These are phyloP conservation scores for Eustoma russellianum DNA, from an alignment of 257 asterid genomes.

Conservation along the genomic window DNA sequence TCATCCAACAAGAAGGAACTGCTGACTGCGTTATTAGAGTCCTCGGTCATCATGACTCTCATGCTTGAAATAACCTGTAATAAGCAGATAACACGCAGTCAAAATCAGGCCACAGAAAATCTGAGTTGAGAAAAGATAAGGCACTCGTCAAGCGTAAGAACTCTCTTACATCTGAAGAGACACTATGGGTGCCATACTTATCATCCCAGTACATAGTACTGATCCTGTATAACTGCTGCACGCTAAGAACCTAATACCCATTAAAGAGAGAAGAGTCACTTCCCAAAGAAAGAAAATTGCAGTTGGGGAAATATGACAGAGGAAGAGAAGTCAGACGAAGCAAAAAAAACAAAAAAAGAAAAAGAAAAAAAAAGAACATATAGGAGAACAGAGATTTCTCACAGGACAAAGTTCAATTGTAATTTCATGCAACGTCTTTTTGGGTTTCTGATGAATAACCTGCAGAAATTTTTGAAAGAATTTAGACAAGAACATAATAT, in stretches of 20 bases:
- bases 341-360: too few species aligned
- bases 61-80: slow-evolving; percentile 68
- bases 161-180: slow-evolving; percentile 80
- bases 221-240: slow-evolving; percentile 88
- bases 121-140: not conserved
- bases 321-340: not conserved
- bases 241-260: slow-evolving; percentile 74
- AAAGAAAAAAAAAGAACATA: slow-evolving; percentile 6
- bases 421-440: slow-evolving; percentile 78
- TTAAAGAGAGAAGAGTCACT: not conserved
- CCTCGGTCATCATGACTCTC: slow-evolving; percentile 76
- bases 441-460: slow-evolving; percentile 99
- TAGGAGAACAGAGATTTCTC: slow-evolving; percentile 28
- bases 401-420: slow-evolving; percentile 94
- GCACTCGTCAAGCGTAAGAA: slow-evolving; percentile 13
- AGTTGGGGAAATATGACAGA: too few species aligned
- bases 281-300: not conserved
- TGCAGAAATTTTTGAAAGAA: slow-evolving; percentile 19
- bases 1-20: slow-evolving; percentile 83
- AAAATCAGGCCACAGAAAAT: not conserved
- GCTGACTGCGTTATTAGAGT: slow-evolving; percentile 70
- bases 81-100: slow-evolving; percentile 5
- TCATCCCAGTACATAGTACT: slow-evolving; percentile 99
- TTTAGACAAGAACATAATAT: slow-evolving; percentile 1
- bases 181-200: slow-evolving; percentile 95